Conservation (phyloP, 1,139 yeast genomes). For the Protomyces gravidus region DNA sequence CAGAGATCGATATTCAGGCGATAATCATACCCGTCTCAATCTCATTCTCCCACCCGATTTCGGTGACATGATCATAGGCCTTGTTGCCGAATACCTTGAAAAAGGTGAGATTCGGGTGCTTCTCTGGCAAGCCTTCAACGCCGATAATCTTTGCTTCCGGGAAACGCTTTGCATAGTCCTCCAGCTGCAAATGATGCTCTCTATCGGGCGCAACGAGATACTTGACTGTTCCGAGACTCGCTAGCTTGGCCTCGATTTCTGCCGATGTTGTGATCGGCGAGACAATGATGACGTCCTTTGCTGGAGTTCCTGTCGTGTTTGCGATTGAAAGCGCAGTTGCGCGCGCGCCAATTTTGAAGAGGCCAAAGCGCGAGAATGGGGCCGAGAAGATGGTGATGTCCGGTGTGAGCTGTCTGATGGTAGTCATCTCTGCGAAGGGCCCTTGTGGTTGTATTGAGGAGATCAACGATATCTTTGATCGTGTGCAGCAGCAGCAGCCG, state of each 20-base stretch:
- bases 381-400: constrained; percentile 32
- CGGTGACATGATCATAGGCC: constrained; percentile 9
- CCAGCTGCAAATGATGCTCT: constrained; percentile 42
- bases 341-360: constrained; percentile 57
- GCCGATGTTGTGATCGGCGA: constrained; percentile 52
- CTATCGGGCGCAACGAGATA: constrained; percentile 41
- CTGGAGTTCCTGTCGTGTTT: constrained; percentile 34
- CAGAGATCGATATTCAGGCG: too few species aligned
- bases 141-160: constrained; percentile 54
- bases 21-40: too few species aligned
- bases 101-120: constrained; percentile 19
- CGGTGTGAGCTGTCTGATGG: constrained; percentile 17
- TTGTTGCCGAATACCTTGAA: constrained; percentile 23
- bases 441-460: too few species aligned
- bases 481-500: too few species aligned
- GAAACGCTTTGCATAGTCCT: constrained; percentile 48
- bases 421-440: too few species aligned
- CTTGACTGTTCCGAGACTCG: constrained; percentile 34
- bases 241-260: constrained; percentile 11
- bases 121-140: constrained; percentile 42
- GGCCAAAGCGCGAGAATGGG: constrained; percentile 41
- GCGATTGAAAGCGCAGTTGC: constrained; percentile 50
- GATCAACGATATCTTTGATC: too few species aligned
- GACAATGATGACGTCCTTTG: constrained; percentile 46
- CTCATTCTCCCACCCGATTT: constrained; percentile 35